These are phyloP conservation scores for Kockiozyma suomiensis DNA, from an alignment of 805 yeast genomes.

Conservation along the genomic window DNA sequence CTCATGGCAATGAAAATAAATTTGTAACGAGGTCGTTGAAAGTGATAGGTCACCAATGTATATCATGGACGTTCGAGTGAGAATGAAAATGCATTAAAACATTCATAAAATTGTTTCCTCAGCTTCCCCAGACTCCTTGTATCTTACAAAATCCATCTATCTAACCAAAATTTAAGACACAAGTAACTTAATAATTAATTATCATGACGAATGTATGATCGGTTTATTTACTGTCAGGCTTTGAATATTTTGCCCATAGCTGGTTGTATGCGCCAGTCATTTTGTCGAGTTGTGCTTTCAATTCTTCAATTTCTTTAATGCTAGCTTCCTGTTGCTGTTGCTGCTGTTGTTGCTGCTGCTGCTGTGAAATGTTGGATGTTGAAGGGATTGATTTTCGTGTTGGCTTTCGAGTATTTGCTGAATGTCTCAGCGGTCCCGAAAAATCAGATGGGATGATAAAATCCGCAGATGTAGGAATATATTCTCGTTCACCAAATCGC, in stretches of 20 bases:
- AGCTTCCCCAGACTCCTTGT: too few relatives aligned
- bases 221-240: not conserved
- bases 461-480: not conserved
- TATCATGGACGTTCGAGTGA: too few relatives aligned
- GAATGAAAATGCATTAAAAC: too few relatives aligned
- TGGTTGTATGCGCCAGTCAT: slow-evolving; percentile 16
- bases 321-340: not conserved
- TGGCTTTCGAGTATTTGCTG: not conserved
- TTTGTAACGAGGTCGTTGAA: too few relatives aligned
- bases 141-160: too few relatives aligned
- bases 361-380: not conserved
- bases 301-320: not conserved
- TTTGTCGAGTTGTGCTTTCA: not conserved
- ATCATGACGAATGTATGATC: too few relatives aligned
- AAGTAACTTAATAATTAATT: too few relatives aligned
- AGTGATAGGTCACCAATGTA: too few relatives aligned
- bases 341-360: not conserved
- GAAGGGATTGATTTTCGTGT: too few relatives aligned
- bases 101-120: too few relatives aligned
- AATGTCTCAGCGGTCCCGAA: not conserved
- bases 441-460: not conserved
- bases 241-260: slow-evolving; percentile 3
- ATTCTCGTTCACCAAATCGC: not conserved
- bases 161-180: too few relatives aligned
- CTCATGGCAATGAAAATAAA: too few relatives aligned